Base-by-base conservation (phyloP, 139 green algal species). In the Dunaliella primolecta region DNA sequence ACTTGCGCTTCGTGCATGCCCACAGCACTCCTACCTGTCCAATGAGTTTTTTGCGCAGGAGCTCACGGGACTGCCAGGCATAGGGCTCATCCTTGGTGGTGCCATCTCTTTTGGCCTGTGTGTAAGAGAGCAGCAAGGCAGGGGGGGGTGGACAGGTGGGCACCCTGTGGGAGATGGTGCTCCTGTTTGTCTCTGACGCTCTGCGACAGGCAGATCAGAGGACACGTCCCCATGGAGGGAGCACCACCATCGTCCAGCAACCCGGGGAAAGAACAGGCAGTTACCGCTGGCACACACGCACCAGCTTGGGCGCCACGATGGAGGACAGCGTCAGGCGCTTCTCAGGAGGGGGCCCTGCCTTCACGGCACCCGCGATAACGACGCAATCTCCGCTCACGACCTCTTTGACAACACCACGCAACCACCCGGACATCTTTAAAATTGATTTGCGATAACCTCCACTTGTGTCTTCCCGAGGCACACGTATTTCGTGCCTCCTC, bases 291-390 rank as follows among this genome's bases (percentile, higher is more conserved):
- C 46, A 64, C 15, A 1, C 29, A 75, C 94, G 81, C 83, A 97
- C 96, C 90, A 99, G 86, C 70, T 93, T 91, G 1, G 97, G 97
- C 0, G 96, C 94, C 2, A 96, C 90, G 24, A 99, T 82, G 0
- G 92, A 97, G 0, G 94, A 93, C 15, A 99, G 88, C 11, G 95
- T 99, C 46, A 99, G 90, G 0, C 93, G 91, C 92, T 98, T 99
- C 88, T 99, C 96, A 1, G 96, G 94, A 11, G 96, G 93, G 0
- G 89, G 74, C 55, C 76, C 85, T 30, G 71, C 31, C 85, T 93
- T 91, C n/a, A 29, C 74, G 83, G 83, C 82, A 11, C 88, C 95
- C 27, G 93, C 90, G 36, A 99, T 89, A 0, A 98, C 89, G 1
- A 99, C 29, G 1, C 93, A 97, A 84, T 99, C 97, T 3, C 96